phyloP scores from a whole-genome alignment of 805 yeast species.

The Sugiyamaella smithiae region DNA sequence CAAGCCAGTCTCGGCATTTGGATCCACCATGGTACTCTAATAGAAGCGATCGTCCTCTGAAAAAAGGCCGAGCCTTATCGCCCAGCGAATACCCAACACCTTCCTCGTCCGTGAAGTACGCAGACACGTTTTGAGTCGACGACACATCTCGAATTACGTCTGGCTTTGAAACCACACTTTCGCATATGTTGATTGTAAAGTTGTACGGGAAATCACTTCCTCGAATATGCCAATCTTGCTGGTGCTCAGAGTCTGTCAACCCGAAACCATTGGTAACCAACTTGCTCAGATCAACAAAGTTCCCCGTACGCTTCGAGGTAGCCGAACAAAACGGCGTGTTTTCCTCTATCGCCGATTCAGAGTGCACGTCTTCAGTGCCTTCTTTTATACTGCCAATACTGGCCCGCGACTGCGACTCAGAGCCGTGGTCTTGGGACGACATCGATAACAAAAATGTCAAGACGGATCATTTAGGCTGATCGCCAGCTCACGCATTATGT shows the following conservation, averaged over 20 bases:
- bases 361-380: background rate
- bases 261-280: conserved; percentile 31
- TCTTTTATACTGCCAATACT: no score
- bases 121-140: conserved; percentile 48
- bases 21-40: conserved; percentile 69
- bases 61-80: conserved; percentile 47
- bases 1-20: conserved; percentile 36
- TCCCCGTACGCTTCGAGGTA: conserved; percentile 32
- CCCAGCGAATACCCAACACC: conserved; percentile 58
- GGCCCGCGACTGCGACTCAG: no score
- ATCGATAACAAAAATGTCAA: no score
- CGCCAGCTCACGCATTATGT: no score
- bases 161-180: conserved; percentile 43
- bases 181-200: conserved; percentile 71
- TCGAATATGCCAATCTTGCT: conserved; percentile 59
- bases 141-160: conserved; percentile 35
- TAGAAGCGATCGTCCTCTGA: conserved; percentile 68
- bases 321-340: conserved; percentile 27
- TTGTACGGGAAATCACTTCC: conserved; percentile 70
- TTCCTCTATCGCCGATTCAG: conserved; percentile 1
- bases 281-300: conserved; percentile 45
- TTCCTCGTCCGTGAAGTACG: conserved; percentile 47
- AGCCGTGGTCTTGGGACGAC: no score
- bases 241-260: background rate
- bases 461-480: no score